Percentiles rank a stretch among this genome's conserved stretches.
phyloP scores from a whole-genome alignment of 192 early-diverging fungal species.

The Coemansia sp. region DNA sequence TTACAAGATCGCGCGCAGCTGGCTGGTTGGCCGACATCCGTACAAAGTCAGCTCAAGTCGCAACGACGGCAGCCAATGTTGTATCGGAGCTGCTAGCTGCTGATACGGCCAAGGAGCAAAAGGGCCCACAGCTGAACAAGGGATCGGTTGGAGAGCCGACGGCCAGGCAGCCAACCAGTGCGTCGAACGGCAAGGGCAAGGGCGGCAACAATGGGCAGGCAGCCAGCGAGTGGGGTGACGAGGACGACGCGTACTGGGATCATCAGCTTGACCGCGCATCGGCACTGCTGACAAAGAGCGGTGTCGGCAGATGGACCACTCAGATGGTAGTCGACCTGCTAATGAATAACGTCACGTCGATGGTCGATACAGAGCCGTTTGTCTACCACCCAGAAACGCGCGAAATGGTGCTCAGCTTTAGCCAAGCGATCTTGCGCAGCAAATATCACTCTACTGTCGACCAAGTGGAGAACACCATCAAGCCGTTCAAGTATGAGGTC shows the following conservation, averaged over 20 bases:
- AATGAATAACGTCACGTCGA: conserved; percentile 77
- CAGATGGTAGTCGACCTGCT: conserved; percentile 92
- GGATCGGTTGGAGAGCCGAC: background rate
- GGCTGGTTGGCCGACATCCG: conserved; percentile 47
- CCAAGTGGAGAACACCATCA: conserved; percentile 99
- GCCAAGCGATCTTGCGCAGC: conserved; percentile 79
- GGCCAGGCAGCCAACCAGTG: background rate
- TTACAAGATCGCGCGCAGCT: conserved; percentile 53
- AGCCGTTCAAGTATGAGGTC: conserved; percentile 98
- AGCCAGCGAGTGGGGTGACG: conserved; percentile 42
- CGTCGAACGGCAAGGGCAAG: conserved; percentile 1
- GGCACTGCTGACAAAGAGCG: conserved; percentile 90
- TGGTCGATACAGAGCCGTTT: conserved; percentile 83
- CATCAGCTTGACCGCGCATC: conserved; percentile 82
- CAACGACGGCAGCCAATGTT: conserved; percentile 30
- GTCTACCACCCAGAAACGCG: conserved; percentile 82
- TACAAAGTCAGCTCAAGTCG: conserved; percentile 27
- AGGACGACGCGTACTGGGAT: conserved; percentile 72
- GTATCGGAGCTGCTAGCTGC: conserved; percentile 44
- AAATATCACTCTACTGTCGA: conserved; percentile 91
- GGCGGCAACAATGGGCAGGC: background rate
- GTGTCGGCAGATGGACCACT: conserved; percentile 88
- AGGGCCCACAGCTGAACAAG: conserved; percentile 35
- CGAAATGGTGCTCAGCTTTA: conserved; percentile 78
- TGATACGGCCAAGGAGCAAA: conserved; percentile 52